phyloP scores from a whole-genome alignment of 805 yeast genomes.

The Wickerhamiella sergipiensis region DNA sequence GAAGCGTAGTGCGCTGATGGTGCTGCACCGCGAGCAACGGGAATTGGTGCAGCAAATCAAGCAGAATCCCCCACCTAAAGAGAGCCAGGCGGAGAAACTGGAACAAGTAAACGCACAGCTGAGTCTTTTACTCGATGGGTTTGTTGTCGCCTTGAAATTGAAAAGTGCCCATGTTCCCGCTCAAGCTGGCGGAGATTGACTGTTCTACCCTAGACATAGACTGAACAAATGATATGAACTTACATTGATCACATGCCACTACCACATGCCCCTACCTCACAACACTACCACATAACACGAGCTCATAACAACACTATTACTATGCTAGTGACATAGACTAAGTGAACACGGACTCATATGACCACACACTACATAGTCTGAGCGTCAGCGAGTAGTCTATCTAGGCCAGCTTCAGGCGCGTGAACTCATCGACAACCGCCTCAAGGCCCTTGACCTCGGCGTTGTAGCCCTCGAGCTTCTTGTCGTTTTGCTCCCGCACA shows the following conservation, averaged over 20 bases:
- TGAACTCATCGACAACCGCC: constrained; percentile 72
- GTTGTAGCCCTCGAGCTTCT: constrained; percentile 49
- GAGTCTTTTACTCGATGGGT: not conserved
- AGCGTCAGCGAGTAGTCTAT: too few relatives aligned
- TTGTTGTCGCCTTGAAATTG: not conserved
- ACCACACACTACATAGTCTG: too few relatives aligned
- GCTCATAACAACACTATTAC: too few relatives aligned
- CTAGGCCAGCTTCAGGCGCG: constrained; percentile 23
- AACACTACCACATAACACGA: too few relatives aligned
- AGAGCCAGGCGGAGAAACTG: not conserved
- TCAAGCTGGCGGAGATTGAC: too few relatives aligned
- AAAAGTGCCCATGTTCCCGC: too few relatives aligned
- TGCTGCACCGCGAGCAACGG: not conserved
- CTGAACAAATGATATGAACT: too few relatives aligned
- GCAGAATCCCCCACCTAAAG: not conserved
- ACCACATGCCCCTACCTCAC: too few relatives aligned
- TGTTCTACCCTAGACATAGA: too few relatives aligned
- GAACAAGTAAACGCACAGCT: not conserved
- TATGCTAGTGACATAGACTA: too few relatives aligned
- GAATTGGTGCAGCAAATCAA: not conserved
- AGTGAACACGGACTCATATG: too few relatives aligned
- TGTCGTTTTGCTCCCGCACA: constrained; percentile 63
- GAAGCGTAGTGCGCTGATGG: not conserved
- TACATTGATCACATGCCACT: too few relatives aligned
- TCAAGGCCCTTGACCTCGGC: constrained; percentile 89